Conservation (phyloP, 768 basidiomycete species). For the Serendipita sp. region DNA sequence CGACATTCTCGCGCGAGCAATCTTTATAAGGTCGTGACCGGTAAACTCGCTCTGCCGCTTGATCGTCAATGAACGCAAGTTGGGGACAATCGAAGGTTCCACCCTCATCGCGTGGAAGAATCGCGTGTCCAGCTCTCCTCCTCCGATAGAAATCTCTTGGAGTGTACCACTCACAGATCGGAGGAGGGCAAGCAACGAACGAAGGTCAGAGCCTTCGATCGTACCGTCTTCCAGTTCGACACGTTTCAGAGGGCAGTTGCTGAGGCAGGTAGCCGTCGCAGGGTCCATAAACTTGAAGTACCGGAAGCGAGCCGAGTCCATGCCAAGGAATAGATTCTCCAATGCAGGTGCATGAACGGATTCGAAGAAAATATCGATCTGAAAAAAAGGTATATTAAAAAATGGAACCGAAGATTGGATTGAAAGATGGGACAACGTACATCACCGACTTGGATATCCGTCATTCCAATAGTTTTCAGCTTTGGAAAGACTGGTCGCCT, state of each 20-base stretch:
- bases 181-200: not conserved
- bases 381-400: not conserved
- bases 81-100: not conserved
- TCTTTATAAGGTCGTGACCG: not conserved
- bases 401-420: not conserved
- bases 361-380: not conserved
- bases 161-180: not conserved
- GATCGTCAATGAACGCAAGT: not conserved
- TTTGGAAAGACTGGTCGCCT: not conserved
- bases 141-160: not conserved
- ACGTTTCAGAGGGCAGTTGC: not conserved
- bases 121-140: not conserved
- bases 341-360: not conserved
- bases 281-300: slow-evolving; percentile 5
- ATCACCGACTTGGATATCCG: not conserved
- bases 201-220: not conserved
- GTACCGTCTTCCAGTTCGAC: not conserved
- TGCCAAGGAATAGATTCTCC: not conserved
- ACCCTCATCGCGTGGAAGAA: slow-evolving; percentile 4
- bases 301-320: not conserved
- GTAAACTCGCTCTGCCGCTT: not conserved
- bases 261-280: not conserved
- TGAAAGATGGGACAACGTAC: not conserved
- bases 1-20: not conserved
- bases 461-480: not conserved